Conservation (phyloP, 768 basidiomycete genomes). For the Cubamyces lactineus region DNA sequence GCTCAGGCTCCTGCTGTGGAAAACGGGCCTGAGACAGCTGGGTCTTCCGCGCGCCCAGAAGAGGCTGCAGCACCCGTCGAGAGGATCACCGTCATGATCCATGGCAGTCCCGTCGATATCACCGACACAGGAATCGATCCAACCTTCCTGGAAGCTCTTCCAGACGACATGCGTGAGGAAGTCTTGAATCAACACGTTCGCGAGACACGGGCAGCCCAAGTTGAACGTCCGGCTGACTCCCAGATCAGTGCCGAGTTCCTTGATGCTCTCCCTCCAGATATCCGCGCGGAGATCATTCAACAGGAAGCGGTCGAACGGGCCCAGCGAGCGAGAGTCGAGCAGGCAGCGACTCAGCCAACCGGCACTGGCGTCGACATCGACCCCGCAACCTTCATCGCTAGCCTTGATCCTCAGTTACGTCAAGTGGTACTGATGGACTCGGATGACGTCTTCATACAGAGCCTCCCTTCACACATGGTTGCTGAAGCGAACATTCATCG, state of each 20-base stretch:
- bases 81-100: slow-evolving; percentile 87
- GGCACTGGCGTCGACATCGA: slow-evolving; percentile 74
- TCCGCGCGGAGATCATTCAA: slow-evolving; percentile 95
- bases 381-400: slow-evolving; percentile 89
- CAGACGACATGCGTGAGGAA: slow-evolving; percentile 98
- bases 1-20: slow-evolving; percentile 24
- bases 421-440: slow-evolving; percentile 91
- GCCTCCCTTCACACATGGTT: slow-evolving; percentile 82
- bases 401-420: slow-evolving; percentile 85
- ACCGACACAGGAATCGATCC: slow-evolving; percentile 99
- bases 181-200: slow-evolving; percentile 96
- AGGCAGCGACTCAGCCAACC: slow-evolving; percentile 40
- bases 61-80: slow-evolving; percentile 39
- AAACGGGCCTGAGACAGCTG: slow-evolving; percentile 25
- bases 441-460: slow-evolving; percentile 82
- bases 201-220: slow-evolving; percentile 80
- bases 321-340: slow-evolving; percentile 47
- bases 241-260: slow-evolving; percentile 95
- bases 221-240: slow-evolving; percentile 77
- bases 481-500: slow-evolving; percentile 80
- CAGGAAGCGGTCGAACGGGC: slow-evolving; percentile 88
- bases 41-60: slow-evolving; percentile 29
- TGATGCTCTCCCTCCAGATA: slow-evolving; percentile 93
- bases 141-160: slow-evolving; percentile 95
- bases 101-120: slow-evolving; percentile 93